Conservation (phyloP, 306 rosid species). For the Corylus americana region DNA sequence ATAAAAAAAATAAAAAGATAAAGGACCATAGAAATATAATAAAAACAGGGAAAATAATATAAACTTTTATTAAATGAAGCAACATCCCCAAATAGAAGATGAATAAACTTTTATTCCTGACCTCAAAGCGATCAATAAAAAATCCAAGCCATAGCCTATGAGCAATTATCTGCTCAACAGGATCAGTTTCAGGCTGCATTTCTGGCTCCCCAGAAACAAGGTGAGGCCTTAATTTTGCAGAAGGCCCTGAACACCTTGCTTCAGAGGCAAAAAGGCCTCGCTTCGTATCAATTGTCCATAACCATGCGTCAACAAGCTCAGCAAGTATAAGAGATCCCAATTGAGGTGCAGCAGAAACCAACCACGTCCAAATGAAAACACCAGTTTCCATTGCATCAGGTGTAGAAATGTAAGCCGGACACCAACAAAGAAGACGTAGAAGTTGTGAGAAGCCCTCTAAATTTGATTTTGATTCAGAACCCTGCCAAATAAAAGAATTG, state of each 20-base stretch:
- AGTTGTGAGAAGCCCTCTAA: conserved; percentile 96
- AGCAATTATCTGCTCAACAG: conserved; percentile 89
- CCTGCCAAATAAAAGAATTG: conserved; percentile 59
- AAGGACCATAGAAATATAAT: background rate
- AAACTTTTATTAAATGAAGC: conserved; percentile 1
- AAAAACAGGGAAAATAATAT: conserved; percentile 17
- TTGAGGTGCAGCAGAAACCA: conserved; percentile 99
- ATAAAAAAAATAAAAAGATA: conserved; percentile 29
- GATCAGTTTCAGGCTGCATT: conserved; percentile 60
- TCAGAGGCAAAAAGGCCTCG: conserved; percentile 92
- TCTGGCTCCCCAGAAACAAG: conserved; percentile 94
- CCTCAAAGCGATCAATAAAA: conserved; percentile 98
- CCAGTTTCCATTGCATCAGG: conserved; percentile 96
- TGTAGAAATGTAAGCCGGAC: conserved; percentile 94
- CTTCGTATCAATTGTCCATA: conserved; percentile 97
- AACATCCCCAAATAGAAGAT: background rate
- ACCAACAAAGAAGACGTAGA: conserved; percentile 99
- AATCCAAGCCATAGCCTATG: conserved; percentile 98
- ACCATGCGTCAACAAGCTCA: conserved; percentile 98
- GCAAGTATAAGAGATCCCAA: conserved; percentile 94
- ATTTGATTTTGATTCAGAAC: conserved; percentile 78
- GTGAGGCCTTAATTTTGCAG: conserved; percentile 92
- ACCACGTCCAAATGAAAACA: conserved; percentile 98
- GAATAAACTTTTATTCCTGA: conserved; percentile 29
- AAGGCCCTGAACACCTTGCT: conserved; percentile 74